phyloP scores from a whole-genome alignment of 164 flowering plant genomes.

The Sedum album region DNA sequence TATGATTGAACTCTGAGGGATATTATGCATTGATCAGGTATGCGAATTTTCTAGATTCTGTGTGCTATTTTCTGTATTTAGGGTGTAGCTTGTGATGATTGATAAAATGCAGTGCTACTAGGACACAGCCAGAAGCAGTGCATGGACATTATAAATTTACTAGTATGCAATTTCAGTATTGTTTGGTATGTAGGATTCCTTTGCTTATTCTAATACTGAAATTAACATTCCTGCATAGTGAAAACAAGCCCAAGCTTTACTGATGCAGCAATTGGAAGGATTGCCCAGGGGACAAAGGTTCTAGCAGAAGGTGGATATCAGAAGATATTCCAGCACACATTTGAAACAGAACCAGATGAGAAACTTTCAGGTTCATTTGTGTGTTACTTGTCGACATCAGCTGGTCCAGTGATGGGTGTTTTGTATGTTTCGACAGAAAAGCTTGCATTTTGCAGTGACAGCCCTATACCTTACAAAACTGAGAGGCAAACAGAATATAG shows the following conservation, averaged over 20 bases:
- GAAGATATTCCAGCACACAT: constrained; percentile 3
- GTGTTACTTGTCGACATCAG: constrained; percentile 8
- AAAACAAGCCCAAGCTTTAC: constrained; percentile 7
- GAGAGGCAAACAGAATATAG: not conserved
- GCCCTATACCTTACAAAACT: constrained; percentile 8
- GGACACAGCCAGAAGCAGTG: not conserved
- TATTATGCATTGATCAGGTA: too few species aligned
- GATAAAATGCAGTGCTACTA: not conserved
- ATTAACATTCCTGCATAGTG: not conserved
- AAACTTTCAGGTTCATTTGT: not conserved
- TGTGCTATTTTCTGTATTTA: not conserved
- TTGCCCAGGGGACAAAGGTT: constrained; percentile 5
- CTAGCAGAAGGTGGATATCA: constrained; percentile 2
- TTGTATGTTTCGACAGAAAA: constrained; percentile 6
- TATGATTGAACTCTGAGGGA: too few species aligned
- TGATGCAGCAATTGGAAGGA: constrained; percentile 5
- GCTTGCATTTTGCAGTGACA: constrained; percentile 7
- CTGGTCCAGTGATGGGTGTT: constrained; percentile 7
- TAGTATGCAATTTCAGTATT: not conserved
- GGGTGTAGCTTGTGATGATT: not conserved
- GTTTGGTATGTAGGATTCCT: not conserved
- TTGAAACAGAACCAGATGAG: constrained; percentile 7
- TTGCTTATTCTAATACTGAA: not conserved
- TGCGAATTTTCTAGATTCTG: too few species aligned
- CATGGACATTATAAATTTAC: not conserved